Conservation (phyloP, 306 rosid species). For the Corylus americana region DNA sequence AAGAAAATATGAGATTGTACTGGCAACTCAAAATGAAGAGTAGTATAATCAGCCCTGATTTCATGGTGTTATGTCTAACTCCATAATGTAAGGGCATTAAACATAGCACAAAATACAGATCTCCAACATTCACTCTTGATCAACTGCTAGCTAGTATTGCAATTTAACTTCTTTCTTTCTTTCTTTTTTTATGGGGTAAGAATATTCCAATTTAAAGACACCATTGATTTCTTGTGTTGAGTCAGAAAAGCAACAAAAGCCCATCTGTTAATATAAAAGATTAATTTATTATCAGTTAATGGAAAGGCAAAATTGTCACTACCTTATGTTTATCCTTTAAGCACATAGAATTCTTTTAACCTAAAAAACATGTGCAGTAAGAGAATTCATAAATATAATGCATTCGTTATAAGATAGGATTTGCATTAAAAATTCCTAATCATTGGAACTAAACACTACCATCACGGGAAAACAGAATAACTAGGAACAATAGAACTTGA, state of each 20-base stretch:
- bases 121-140: background rate
- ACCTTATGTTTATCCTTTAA: background rate
- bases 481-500: background rate
- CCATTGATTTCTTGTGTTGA: background rate
- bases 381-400: background rate
- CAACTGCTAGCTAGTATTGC: background rate
- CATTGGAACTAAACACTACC: background rate
- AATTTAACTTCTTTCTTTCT: background rate
- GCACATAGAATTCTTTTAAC: background rate
- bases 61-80: background rate
- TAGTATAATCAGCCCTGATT: background rate
- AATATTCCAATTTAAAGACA: no score
- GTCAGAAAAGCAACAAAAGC: background rate
- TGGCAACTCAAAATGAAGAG: background rate
- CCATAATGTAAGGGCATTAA: background rate
- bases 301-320: background rate
- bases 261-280: background rate
- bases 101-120: background rate
- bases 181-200: background rate
- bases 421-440: background rate
- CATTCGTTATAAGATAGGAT: background rate
- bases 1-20: background rate
- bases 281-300: background rate
- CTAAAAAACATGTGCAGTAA: background rate
- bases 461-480: background rate